A percentile compares a stretch with the other conserved stretches of the same genome.
Conservation (phyloP, 345 rosid species). For the Sisymbrium altissimum region DNA sequence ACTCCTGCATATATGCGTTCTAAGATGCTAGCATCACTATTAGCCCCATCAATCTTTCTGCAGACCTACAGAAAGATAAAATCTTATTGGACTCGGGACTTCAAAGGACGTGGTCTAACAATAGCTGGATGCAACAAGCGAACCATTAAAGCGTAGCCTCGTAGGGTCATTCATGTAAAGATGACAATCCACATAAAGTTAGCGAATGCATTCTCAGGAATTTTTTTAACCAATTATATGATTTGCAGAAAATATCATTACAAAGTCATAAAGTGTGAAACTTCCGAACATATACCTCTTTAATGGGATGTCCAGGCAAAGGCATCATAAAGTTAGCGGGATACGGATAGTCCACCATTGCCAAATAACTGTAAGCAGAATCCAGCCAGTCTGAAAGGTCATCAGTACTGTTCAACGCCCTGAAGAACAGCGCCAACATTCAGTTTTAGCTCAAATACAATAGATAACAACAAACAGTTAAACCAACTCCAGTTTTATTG, state of each 20-base stretch:
- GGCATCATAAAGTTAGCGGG: conserved; percentile 88
- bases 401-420: conserved; percentile 55
- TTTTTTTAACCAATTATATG: not conserved
- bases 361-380: conserved; percentile 86
- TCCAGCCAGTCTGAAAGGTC: conserved; percentile 78
- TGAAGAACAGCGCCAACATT: conserved; percentile 30
- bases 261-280: not conserved
- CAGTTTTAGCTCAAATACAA: conserved; percentile 16
- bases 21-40: conserved; percentile 48
- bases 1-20: conserved; percentile 74
- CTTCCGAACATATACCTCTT: conserved; percentile 53
- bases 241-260: not conserved
- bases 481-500: not conserved
- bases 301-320: conserved; percentile 89
- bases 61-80: conserved; percentile 52
- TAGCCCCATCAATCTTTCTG: conserved; percentile 62
- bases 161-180: not conserved
- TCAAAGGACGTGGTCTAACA: not conserved
- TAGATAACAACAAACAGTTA: not conserved
- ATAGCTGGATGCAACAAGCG: not conserved
- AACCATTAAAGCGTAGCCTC: not conserved
- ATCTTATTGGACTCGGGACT: not conserved
- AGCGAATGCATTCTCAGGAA: not conserved
- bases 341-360: conserved; percentile 91
- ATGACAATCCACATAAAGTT: not conserved